Percentiles rank a stretch among this genome's conserved stretches.
Conservation (phyloP, 441 rosid genomes). For the Brassica hybrid region DNA sequence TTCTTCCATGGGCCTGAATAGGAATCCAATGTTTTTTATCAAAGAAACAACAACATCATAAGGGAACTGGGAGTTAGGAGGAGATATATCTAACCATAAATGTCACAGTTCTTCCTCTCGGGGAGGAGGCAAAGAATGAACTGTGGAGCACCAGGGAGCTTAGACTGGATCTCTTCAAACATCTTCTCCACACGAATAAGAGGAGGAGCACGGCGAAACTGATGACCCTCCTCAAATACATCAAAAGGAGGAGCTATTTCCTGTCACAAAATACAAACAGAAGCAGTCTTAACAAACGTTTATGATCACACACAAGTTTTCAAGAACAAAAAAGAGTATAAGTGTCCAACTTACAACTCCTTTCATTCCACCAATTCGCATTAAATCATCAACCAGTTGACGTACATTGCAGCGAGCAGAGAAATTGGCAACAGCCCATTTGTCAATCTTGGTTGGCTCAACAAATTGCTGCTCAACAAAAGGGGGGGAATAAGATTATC, state of each 20-base stretch:
- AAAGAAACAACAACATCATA: background rate
- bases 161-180: constrained; percentile 70
- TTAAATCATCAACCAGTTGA: constrained; percentile 56
- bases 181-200: constrained; percentile 72
- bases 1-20: constrained; percentile 84
- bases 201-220: constrained; percentile 61
- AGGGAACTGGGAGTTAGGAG: too few species aligned
- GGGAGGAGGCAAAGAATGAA: constrained; percentile 80
- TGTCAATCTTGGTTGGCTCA: constrained; percentile 63
- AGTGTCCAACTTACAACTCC: constrained; percentile 65
- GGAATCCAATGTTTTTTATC: background rate
- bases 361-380: constrained; percentile 63
- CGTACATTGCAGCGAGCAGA: constrained; percentile 73
- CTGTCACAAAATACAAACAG: constrained; percentile 41
- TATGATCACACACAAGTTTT: constrained; percentile 5
- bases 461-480: constrained; percentile 60
- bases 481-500: constrained; percentile 34
- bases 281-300: background rate
- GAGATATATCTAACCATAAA: constrained; percentile 58
- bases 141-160: constrained; percentile 73
- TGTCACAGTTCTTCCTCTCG: constrained; percentile 75
- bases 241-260: constrained; percentile 53
- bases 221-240: constrained; percentile 69
- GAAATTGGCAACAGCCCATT: constrained; percentile 82
- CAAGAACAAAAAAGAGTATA: constrained; percentile 2